Evolutionary conservation across 2,329 filamentous ascomycete genomes (phyloP).

Genomic region (Aspergillus fructus): DNA sequence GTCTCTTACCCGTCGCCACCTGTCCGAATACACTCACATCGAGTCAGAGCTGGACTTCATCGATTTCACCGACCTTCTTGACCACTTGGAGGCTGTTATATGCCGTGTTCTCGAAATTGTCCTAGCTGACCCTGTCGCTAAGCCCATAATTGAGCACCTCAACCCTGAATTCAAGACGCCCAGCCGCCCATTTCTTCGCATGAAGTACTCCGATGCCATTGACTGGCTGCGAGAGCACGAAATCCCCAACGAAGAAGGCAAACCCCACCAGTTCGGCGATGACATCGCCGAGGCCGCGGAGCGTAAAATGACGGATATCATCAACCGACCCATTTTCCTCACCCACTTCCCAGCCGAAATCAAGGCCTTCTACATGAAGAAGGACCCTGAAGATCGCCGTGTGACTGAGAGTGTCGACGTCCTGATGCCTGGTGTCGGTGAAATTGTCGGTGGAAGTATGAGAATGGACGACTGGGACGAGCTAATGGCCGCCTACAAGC

Average conservation of each 20-base stretch:
- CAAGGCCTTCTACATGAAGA: conserved; percentile 99
- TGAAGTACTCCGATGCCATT: conserved; percentile 93
- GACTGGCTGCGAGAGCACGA: conserved; percentile 88
- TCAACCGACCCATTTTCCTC: conserved; percentile 92
- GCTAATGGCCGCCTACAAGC: conserved; percentile 82
- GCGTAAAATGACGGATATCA: conserved; percentile 93
- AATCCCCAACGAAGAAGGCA: conserved; percentile 89
- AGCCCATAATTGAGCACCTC: conserved; percentile 74
- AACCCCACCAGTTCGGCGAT: conserved; percentile 88
- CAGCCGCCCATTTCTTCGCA: conserved; percentile 83
- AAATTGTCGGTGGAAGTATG: conserved; percentile 96
- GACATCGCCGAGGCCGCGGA: conserved; percentile 98
- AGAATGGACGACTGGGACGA: conserved; percentile 91
- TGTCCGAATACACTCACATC: conserved; percentile 95
- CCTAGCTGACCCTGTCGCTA: conserved; percentile 70
- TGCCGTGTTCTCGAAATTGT: conserved; percentile 80
- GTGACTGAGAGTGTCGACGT: conserved; percentile 92
- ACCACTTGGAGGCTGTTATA: conserved; percentile 82
- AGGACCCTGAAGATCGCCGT: conserved; percentile 71
- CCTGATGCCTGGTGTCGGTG: conserved; percentile 88
- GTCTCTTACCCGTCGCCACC: conserved; percentile 86
- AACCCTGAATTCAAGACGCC: conserved; percentile 89
- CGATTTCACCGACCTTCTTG: conserved; percentile 82
- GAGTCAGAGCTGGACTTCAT: conserved; percentile 98
- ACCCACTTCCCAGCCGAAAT: conserved; percentile 97